phyloP scores from a whole-genome alignment of 345 rosid genomes.

The Rhizophora apiculata region DNA sequence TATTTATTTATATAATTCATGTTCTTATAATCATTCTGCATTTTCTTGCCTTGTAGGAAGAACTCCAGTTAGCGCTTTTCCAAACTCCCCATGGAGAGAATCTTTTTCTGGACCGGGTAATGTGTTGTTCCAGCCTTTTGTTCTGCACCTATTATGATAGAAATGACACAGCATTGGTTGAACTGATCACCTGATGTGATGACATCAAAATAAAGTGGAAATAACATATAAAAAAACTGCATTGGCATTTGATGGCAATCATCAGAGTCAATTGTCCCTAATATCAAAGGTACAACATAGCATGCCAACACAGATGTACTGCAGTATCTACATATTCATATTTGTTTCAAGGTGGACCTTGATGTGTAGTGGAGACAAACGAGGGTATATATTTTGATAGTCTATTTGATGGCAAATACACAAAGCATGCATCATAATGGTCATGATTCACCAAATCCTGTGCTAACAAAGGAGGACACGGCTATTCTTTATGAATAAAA shows the following conservation, averaged over 20 bases:
- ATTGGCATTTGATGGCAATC: neutral
- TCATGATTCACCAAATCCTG: neutral
- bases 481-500: too few relatives aligned
- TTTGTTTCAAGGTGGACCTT: neutral
- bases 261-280: neutral
- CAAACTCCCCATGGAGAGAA: conserved; percentile 58
- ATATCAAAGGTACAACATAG: neutral
- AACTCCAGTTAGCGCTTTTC: conserved; percentile 73
- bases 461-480: neutral
- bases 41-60: conserved; percentile 54
- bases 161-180: neutral
- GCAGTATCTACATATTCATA: neutral
- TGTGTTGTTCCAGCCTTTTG: conserved; percentile 6
- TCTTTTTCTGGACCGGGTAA: conserved; percentile 87
- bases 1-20: neutral
- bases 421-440: neutral
- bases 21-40: neutral
- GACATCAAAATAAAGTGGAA: neutral
- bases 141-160: neutral
- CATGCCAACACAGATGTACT: neutral
- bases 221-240: too few relatives aligned
- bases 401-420: neutral
- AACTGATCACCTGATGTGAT: neutral
- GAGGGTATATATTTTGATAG: neutral
- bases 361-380: neutral